Base-by-base conservation (phyloP, 2,329 filamentous ascomycete species). In the Ciborinia camelliae region DNA sequence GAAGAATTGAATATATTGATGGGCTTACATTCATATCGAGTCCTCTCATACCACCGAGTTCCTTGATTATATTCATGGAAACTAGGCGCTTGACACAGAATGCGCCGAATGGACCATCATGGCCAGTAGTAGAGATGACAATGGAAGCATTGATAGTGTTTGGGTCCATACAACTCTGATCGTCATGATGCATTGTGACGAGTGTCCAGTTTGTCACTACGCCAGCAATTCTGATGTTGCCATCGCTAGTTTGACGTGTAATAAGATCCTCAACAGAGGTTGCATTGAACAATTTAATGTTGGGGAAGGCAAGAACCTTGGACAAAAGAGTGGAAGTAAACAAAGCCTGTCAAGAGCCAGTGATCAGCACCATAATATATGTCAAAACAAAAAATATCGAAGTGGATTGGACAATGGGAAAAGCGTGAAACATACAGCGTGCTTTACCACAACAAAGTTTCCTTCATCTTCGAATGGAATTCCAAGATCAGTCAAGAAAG, bases 191-290 rank as follows among this genome's bases (percentile, higher is more conserved):
- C 82, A 94, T 90, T 51, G 88, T 86, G 57, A 97, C 92, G 32
- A 97, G 84, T 1, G 92, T 97, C 92, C 92, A 97, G 84, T 97
- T 97, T 73, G 91, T 96, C 63, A 97, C 93, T 1, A 97, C 92
- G 73, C 92, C 92, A 10, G 91, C 90, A 70, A 97, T 88, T 68
- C 90, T 87, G 51, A 96, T 79, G 2, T 79, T 78, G 2, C 78
- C 75, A 62, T 76, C 79, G 26, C 81, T 79, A 54, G 79, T 77
- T 15, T 85, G 85, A 52, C 92, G 90, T 26, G 92, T 97, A 78
- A 97, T 94, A 68, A 97, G 82, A 74, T 97, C 92, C 80, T 97
- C 93, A 51, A 97, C 92, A 26, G 90, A 84, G 43, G 93, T 97
- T 45, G 92, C 92, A 76, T 97, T 97, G 86, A 97, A 97, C 68